A percentile compares a stretch with the other conserved stretches of the same genome.
These are phyloP conservation scores for Starmera amethionina DNA, from an alignment of 805 yeast species.

Conservation along the genomic window DNA sequence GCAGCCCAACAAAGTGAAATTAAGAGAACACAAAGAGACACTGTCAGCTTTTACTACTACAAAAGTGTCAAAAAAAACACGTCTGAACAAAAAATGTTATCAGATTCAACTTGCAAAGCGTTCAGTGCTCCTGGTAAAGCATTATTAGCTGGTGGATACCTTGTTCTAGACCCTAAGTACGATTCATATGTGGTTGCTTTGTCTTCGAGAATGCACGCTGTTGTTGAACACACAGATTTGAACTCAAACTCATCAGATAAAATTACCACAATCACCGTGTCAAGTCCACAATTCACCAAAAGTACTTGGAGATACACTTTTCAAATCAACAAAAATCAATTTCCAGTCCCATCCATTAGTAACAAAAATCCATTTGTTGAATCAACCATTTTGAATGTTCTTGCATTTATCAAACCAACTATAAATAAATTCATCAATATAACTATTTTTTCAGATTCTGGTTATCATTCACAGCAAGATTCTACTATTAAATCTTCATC, in stretches of 20 bases:
- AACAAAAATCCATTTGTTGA: slow-evolving; percentile 64
- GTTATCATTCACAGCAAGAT: slow-evolving; percentile 71
- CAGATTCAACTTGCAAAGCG: slow-evolving; percentile 25
- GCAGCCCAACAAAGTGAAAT: too few relatives aligned
- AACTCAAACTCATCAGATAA: slow-evolving; percentile 2
- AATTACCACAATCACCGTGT: slow-evolving; percentile 28
- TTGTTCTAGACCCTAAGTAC: slow-evolving; percentile 74
- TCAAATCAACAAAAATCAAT: slow-evolving; percentile 9
- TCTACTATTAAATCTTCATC: slow-evolving; percentile 28
- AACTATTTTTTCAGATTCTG: slow-evolving; percentile 74
- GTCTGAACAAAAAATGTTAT: too few relatives aligned
- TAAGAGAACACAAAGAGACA: too few relatives aligned
- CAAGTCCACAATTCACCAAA: slow-evolving; percentile 67
- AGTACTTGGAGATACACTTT: slow-evolving; percentile 60
- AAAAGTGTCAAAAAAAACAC: too few relatives aligned
- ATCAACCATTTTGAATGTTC: slow-evolving; percentile 45
- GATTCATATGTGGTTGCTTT: slow-evolving; percentile 77
- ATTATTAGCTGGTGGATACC: slow-evolving; percentile 86
- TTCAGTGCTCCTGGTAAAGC: slow-evolving; percentile 97
- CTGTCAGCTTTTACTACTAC: too few relatives aligned
- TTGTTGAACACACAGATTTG: slow-evolving; percentile 21
- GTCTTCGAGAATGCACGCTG: slow-evolving; percentile 83
- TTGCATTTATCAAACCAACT: slow-evolving; percentile 35
- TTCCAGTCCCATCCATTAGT: slow-evolving; percentile 22
- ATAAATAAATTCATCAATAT: slow-evolving; percentile 30